Evolutionary conservation across 208 protist genomes (phyloP).

Genomic region (Trypanosoma conorhini): DNA sequence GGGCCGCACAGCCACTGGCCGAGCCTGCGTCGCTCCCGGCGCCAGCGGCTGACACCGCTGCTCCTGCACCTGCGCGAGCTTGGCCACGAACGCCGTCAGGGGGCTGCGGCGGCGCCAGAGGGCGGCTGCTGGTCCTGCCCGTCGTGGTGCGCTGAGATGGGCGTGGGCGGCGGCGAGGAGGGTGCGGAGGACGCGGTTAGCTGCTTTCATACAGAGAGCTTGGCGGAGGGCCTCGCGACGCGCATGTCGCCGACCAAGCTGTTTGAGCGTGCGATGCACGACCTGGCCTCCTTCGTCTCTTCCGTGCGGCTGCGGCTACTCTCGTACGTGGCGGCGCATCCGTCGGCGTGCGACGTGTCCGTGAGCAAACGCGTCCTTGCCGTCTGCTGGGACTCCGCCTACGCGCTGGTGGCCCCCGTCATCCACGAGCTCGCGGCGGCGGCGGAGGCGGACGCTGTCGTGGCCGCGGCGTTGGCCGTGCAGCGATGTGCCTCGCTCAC

Average conservation of each 20-base stretch:
- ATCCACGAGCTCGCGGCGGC: constrained; percentile 44
- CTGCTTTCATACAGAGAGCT: constrained; percentile 25
- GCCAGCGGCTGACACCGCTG: neutral
- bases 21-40: neutral
- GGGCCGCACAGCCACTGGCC: too few species aligned
- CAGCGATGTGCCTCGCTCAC: constrained; percentile 11
- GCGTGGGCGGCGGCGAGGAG: neutral
- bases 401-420: constrained; percentile 40
- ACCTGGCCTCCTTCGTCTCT: constrained; percentile 53
- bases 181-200: neutral
- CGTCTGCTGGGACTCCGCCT: constrained; percentile 55
- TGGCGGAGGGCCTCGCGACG: constrained; percentile 17
- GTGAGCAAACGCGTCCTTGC: constrained; percentile 32
- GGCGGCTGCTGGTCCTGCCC: constrained; percentile 20
- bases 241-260: constrained; percentile 20
- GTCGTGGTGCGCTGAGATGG: constrained; percentile 52
- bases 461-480: constrained; percentile 12
- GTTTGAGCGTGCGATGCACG: constrained; percentile 48
- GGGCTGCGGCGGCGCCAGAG: neutral
- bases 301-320: constrained; percentile 69
- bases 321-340: constrained; percentile 49
- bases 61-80: constrained; percentile 15
- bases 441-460: constrained; percentile 21
- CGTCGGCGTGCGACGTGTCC: constrained; percentile 39
- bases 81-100: constrained; percentile 1